Evolutionary conservation across 2,329 filamentous ascomycete species (phyloP), one percentile per base, ranked within the genome.

Genomic region (Phialophora tarda): DNA sequence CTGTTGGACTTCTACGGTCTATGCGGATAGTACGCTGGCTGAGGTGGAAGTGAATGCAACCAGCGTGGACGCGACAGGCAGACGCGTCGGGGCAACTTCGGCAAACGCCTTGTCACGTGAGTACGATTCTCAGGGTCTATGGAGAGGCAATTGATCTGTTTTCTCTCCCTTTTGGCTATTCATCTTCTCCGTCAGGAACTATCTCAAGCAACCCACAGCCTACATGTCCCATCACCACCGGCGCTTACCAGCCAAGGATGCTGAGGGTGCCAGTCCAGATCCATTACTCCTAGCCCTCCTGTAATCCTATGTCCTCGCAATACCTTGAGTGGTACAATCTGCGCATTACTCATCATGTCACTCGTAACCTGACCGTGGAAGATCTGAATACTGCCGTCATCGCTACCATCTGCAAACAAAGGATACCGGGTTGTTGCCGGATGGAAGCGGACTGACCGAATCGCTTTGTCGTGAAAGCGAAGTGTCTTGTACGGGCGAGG

Each of bases 311-410:
- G 95, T 0, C 95, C 95, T 75, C 87, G 90, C 57, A 99, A 84
- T 75, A 96, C 92, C 84, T 98, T 99, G 69, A 99, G 85, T 8
- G 95, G 95, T 59, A 98, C 95, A 75, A 99, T 97, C 14, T 90
- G 96, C 6, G 95, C 93, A 75, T 97, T 97, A 82, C 96, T 93
- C 87, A 99, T 92, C 77, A 97, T 83, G 77, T 99, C 95, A 68
- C 89, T 92, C 32, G 96, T 93, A 30, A 98, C 94, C 80, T 94
- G 96, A 64, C 93, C 94, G 77, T 98, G 94, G 87, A 98, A 98
- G 62, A 99, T 91, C 78, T 99, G 95, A 71, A 98, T 81, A 23
- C 90, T 92, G 30, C 95, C 95, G 77, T 99, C 95, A 77, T 99
- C 96, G 77, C 91, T 95, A 23, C 92, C 93, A 77, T 98, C 94